These are phyloP conservation scores for Dactylellina haptotyla DNA, from an alignment of 2,329 filamentous ascomycete genomes.

Conservation along the genomic window DNA sequence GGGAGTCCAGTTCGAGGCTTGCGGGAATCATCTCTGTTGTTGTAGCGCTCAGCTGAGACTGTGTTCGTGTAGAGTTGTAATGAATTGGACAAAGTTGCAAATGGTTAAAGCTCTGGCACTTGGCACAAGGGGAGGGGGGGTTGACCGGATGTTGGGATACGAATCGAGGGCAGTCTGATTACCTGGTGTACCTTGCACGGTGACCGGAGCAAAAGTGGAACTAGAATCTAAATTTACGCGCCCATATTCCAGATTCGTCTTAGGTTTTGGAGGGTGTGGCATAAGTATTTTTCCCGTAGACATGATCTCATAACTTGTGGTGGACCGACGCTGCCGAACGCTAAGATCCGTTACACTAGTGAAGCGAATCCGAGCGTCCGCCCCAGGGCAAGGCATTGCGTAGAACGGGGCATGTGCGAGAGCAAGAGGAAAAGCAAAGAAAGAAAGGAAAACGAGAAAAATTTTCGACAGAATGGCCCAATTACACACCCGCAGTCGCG, in stretches of 20 bases:
- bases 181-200: conserved; percentile 3
- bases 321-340: conserved; percentile 38
- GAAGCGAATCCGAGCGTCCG: conserved; percentile 39
- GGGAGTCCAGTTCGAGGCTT: background rate
- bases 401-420: background rate
- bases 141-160: conserved; percentile 41
- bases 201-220: conserved; percentile 25
- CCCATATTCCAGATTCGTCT: conserved; percentile 43
- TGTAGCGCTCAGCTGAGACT: conserved; percentile 52
- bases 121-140: conserved; percentile 41
- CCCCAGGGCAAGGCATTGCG: background rate
- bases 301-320: conserved; percentile 43
- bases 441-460: background rate
- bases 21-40: conserved; percentile 9
- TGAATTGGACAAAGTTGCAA: conserved; percentile 49
- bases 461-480: conserved; percentile 6
- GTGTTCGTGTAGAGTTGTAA: conserved; percentile 50
- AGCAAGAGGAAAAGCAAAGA: background rate
- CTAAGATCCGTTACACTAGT: conserved; percentile 47
- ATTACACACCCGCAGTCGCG: conserved; percentile 31
- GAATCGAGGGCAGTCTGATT: conserved; percentile 4
- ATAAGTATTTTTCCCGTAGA: conserved; percentile 30
- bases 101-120: conserved; percentile 36
- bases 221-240: conserved; percentile 31
- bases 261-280: conserved; percentile 13